These are phyloP conservation scores for Teratosphaeria epicoccoides DNA, from an alignment of 2,329 filamentous ascomycete species.

Conservation along the genomic window DNA sequence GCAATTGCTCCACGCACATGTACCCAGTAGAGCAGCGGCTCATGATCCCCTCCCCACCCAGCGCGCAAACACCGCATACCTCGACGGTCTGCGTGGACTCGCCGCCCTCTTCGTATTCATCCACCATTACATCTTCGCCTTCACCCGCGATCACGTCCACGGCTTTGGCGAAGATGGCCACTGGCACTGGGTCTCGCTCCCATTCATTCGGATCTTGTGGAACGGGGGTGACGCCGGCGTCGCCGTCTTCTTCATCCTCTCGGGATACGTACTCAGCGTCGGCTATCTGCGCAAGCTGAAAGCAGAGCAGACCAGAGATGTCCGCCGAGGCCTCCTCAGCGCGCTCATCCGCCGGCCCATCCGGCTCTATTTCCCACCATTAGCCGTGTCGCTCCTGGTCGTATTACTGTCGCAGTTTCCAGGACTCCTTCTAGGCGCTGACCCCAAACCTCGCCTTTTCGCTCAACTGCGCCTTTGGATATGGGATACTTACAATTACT, in stretches of 20 bases:
- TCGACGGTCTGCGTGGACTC: not conserved
- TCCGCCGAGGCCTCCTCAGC: slow-evolving; percentile 15
- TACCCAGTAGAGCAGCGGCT: too few species aligned
- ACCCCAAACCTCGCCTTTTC: slow-evolving; percentile 12
- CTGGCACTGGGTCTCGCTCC: slow-evolving; percentile 33
- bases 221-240: slow-evolving; percentile 51
- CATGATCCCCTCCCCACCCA: not conserved
- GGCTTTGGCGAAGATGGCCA: not conserved
- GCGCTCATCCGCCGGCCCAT: slow-evolving; percentile 39
- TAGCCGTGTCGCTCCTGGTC: slow-evolving; percentile 43
- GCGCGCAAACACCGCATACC: not conserved
- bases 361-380: slow-evolving; percentile 39
- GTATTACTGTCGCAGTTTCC: slow-evolving; percentile 40
- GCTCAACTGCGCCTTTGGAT: slow-evolving; percentile 45
- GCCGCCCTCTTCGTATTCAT: not conserved
- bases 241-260: slow-evolving; percentile 41
- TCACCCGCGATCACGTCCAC: not conserved
- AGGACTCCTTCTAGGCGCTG: slow-evolving; percentile 25
- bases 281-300: slow-evolving; percentile 8
- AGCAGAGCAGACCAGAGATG: not conserved
- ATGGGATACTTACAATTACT: slow-evolving; percentile 9
- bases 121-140: slow-evolving; percentile 14
- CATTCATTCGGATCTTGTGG: slow-evolving; percentile 49
- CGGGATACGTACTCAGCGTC: slow-evolving; percentile 40
- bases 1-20: too few species aligned